Evolutionary conservation across 2,329 filamentous ascomycete species (phyloP).

Genomic region (Phialocephala subalpina): DNA sequence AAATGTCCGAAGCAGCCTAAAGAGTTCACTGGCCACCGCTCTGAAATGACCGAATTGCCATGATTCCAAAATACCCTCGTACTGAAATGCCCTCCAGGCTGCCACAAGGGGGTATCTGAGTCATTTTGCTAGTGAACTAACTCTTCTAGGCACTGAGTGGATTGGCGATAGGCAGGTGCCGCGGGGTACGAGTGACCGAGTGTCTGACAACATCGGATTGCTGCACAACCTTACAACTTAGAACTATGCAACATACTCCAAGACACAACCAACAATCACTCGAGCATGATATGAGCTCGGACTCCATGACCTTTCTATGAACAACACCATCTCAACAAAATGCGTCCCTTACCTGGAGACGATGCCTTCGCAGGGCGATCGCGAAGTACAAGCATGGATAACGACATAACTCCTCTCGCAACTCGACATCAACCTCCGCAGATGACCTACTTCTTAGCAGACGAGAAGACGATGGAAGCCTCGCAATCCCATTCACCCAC

Average conservation of each 20-base stretch:
- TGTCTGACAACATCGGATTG: slow-evolving; percentile 20
- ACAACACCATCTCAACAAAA: slow-evolving; percentile 35
- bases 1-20: neutral
- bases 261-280: neutral
- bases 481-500: slow-evolving; percentile 46
- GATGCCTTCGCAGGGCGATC: slow-evolving; percentile 50
- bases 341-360: slow-evolving; percentile 57
- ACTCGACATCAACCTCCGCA: slow-evolving; percentile 47
- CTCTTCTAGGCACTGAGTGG: neutral
- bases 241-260: slow-evolving; percentile 5
- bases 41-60: too few species aligned
- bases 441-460: slow-evolving; percentile 61
- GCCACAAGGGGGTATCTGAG: too few species aligned
- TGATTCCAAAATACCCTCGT: too few species aligned
- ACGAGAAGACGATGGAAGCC: slow-evolving; percentile 57
- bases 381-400: slow-evolving; percentile 48
- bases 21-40: too few species aligned
- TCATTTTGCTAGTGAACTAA: too few species aligned
- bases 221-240: slow-evolving; percentile 9
- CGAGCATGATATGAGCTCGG: slow-evolving; percentile 30
- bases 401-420: slow-evolving; percentile 47
- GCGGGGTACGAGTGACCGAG: slow-evolving; percentile 25
- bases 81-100: too few species aligned
- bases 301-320: slow-evolving; percentile 4
- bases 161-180: neutral